These are phyloP conservation scores for Acanthamoeba royreba DNA, from an alignment of 208 protist species.

Conservation along the genomic window DNA sequence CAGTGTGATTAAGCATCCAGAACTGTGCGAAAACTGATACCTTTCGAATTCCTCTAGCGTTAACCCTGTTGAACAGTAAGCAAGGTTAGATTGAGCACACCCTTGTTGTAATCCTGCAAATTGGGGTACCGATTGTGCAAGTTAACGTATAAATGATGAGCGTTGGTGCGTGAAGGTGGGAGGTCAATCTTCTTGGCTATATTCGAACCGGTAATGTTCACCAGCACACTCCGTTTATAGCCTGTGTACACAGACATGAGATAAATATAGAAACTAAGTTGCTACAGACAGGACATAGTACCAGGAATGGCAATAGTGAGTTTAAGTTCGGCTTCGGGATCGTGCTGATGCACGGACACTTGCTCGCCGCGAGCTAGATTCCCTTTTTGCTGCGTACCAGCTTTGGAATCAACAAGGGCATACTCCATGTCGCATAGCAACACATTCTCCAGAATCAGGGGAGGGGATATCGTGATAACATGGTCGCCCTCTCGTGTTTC, in stretches of 20 bases:
- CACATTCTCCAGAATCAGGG: conserved; percentile 40
- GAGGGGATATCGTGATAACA: conserved; percentile 10
- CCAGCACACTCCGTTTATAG: conserved; percentile 17
- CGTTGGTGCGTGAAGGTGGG: not conserved
- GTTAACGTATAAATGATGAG: conserved; percentile 29
- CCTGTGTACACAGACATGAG: not conserved
- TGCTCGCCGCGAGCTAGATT: not conserved
- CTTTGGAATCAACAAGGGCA: not conserved
- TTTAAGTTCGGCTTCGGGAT: not conserved
- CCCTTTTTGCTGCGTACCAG: not conserved
- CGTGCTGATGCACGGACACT: conserved; percentile 22
- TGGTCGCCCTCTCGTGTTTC: conserved; percentile 8
- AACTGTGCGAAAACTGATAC: conserved; percentile 25
- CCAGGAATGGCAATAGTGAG: conserved; percentile 27
- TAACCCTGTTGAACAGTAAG: not conserved
- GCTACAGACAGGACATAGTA: not conserved
- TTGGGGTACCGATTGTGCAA: not conserved
- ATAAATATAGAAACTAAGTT: not conserved
- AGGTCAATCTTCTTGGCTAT: conserved; percentile 22
- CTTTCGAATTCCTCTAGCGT: not conserved
- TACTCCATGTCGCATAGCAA: conserved; percentile 44
- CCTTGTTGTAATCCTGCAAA: not conserved
- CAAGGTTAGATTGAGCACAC: not conserved
- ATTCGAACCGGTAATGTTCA: not conserved
- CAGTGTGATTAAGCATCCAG: conserved; percentile 50